phyloP scores from a whole-genome alignment of 441 rosid genomes.

The Corymbia citriodora region DNA sequence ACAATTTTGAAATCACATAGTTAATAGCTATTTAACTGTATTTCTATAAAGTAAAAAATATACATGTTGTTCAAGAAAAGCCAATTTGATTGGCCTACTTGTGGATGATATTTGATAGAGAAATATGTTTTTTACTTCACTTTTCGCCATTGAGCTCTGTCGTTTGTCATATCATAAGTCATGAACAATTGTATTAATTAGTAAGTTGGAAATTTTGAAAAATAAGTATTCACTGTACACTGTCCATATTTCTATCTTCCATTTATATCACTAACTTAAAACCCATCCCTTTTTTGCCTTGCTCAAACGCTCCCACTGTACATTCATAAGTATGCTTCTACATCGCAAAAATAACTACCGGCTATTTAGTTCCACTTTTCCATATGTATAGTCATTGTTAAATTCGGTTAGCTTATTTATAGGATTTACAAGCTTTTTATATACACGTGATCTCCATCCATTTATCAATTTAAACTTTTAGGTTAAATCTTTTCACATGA shows the following conservation, averaged over 20 bases:
- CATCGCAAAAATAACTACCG: accelerated
- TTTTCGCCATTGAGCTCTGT: neutral
- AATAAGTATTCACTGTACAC: neutral
- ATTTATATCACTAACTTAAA: no score
- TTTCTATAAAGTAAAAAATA: neutral
- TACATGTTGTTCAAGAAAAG: neutral
- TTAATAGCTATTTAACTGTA: neutral
- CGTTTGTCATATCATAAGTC: neutral
- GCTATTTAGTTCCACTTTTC: neutral
- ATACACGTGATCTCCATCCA: no score
- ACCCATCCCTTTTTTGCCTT: neutral
- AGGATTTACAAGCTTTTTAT: neutral
- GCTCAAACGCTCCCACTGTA: neutral
- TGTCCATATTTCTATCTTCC: neutral
- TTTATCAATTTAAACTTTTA: no score
- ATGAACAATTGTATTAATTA: neutral
- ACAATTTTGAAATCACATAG: neutral
- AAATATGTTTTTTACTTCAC: neutral
- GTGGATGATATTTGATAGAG: neutral
- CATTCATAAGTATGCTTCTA: neutral
- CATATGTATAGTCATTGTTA: neutral
- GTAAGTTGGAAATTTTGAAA: neutral
- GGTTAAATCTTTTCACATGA: no score
- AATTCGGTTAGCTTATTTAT: neutral
- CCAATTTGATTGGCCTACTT: neutral